These are phyloP conservation scores for Zea luxurians DNA, from an alignment of 176 grass and related monocot species.

Conservation along the genomic window DNA sequence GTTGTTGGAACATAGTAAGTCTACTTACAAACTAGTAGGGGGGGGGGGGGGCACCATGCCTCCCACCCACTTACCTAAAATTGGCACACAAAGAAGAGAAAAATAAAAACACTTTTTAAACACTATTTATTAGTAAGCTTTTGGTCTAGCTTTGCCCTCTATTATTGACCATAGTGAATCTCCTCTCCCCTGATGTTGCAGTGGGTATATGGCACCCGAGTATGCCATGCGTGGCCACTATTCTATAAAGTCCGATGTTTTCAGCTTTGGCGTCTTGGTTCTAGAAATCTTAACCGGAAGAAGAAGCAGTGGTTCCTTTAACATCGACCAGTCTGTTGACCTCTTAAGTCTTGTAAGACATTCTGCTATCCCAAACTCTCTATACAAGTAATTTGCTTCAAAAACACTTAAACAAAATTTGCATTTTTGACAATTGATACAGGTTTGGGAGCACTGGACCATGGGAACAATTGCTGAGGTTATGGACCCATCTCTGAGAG, in stretches of 20 bases:
- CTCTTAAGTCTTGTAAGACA: conserved; percentile 47
- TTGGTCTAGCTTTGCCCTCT: not conserved
- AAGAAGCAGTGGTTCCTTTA: conserved; percentile 37
- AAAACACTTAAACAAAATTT: not conserved
- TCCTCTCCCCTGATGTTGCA: conserved; percentile 27
- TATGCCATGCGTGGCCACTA: conserved; percentile 69
- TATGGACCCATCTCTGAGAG: conserved; percentile 38
- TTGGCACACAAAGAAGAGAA: not conserved
- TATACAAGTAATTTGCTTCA: not conserved
- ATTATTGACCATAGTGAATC: not conserved
- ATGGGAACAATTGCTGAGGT: conserved; percentile 37
- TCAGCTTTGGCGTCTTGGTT: conserved; percentile 66
- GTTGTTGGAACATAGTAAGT: conserved; percentile 77
- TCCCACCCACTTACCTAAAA: not conserved
- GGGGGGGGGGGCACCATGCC: not conserved
- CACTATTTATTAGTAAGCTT: not conserved
- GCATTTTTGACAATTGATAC: not conserved
- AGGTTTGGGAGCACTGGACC: conserved; percentile 70
- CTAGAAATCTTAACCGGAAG: conserved; percentile 63
- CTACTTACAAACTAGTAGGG: not conserved
- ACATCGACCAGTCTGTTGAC: conserved; percentile 35
- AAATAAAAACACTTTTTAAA: not conserved
- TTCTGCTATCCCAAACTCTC: not conserved
- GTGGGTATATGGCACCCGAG: conserved; percentile 56
- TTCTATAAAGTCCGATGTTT: conserved; percentile 68